phyloP scores from a whole-genome alignment of 805 yeast species.

The Wickerhamiella spandovensis region DNA sequence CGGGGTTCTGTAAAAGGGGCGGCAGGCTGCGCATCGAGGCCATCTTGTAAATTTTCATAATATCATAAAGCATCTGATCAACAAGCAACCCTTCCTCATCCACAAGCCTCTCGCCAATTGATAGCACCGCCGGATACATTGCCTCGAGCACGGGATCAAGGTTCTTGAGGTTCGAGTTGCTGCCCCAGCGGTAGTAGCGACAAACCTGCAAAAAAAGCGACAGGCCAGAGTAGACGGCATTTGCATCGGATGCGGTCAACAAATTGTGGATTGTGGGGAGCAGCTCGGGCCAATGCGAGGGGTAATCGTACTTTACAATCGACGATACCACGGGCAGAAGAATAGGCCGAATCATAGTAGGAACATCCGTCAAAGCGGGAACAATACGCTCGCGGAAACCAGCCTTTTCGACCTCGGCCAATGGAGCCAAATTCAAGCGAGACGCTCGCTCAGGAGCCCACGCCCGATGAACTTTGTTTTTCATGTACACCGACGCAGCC shows the following conservation, averaged over 20 bases:
- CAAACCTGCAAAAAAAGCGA: conserved; percentile 57
- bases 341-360: conserved; percentile 32
- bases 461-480: conserved; percentile 51
- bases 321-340: conserved; percentile 34
- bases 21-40: conserved; percentile 47
- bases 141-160: conserved; percentile 42
- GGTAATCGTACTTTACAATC: conserved; percentile 39
- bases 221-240: conserved; percentile 51
- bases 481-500: conserved; percentile 73
- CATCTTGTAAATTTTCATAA: conserved; percentile 67
- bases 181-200: conserved; percentile 57
- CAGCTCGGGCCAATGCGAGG: conserved; percentile 42
- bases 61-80: conserved; percentile 63
- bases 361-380: conserved; percentile 41
- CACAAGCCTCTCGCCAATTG: conserved; percentile 46
- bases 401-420: conserved; percentile 49
- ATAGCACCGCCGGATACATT: conserved; percentile 53
- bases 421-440: conserved; percentile 11
- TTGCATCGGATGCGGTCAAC: conserved; percentile 32
- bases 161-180: conserved; percentile 38
- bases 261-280: conserved; percentile 34
- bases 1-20: conserved; percentile 39
- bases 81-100: conserved; percentile 30
- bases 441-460: conserved; percentile 35
- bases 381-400: conserved; percentile 56